These are phyloP conservation scores for Gypsophila paniculata DNA, from an alignment of 179 eudicot genomes.

Conservation along the genomic window DNA sequence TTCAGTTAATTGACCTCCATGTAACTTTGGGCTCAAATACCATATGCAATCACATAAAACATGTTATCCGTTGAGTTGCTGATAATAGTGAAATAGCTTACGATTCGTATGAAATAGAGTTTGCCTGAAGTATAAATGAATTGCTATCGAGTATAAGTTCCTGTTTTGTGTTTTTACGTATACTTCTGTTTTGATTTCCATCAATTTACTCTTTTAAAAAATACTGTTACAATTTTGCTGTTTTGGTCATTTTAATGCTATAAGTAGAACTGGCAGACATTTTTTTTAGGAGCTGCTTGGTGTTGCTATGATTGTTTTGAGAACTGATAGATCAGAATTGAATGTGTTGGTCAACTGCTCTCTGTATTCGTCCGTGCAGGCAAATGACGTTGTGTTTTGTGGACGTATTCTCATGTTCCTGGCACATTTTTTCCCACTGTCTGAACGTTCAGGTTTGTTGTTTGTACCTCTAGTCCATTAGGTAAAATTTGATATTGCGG, in stretches of 20 bases:
- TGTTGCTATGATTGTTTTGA: neutral
- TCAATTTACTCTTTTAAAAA: neutral
- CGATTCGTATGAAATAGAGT: conserved; percentile 1
- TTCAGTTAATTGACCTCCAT: neutral
- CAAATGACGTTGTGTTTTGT: conserved; percentile 99
- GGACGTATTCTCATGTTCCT: conserved; percentile 97
- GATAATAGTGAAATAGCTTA: neutral
- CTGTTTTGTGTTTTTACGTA: neutral
- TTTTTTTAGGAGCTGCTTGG: neutral
- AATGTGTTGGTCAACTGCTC: conserved; percentile 5
- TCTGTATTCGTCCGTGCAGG: conserved; percentile 42
- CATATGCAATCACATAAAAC: neutral
- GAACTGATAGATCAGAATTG: conserved; percentile 4
- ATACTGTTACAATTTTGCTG: neutral
- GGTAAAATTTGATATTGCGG: conserved; percentile 6
- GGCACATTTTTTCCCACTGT: conserved; percentile 96
- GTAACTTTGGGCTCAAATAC: neutral
- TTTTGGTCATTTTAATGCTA: neutral
- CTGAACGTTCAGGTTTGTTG: conserved; percentile 99
- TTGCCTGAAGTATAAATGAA: neutral
- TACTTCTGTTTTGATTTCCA: neutral
- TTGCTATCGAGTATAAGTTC: neutral
- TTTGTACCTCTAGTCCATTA: conserved; percentile 26
- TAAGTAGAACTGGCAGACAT: neutral
- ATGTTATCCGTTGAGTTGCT: neutral